A percentile compares a stretch with the other conserved stretches of the same genome.
Conservation (phyloP, 2,329 filamentous ascomycete genomes). For the Akanthomyces dipterigenus region DNA sequence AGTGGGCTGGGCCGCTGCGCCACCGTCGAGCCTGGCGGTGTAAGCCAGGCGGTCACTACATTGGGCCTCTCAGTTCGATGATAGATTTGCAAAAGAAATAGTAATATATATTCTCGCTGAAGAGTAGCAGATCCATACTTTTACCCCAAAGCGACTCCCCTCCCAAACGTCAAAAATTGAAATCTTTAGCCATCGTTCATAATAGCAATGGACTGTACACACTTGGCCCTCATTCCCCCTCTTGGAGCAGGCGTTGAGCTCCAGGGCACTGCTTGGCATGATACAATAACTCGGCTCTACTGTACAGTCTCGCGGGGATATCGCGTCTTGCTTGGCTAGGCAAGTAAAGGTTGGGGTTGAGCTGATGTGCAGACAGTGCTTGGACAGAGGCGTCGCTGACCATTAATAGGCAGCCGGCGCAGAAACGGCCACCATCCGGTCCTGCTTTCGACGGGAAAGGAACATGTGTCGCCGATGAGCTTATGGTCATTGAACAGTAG, state of each 20-base stretch:
- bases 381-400: too few relatives aligned
- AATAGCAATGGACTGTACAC: neutral
- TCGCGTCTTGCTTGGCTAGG: neutral
- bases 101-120: too few relatives aligned
- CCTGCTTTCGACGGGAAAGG: neutral
- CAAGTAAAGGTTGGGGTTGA: too few relatives aligned
- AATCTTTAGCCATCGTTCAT: neutral
- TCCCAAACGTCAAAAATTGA: too few relatives aligned
- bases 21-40: neutral
- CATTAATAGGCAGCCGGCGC: neutral
- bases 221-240: neutral
- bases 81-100: neutral
- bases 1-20: neutral
- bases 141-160: too few relatives aligned
- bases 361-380: too few relatives aligned
- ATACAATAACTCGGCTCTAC: neutral
- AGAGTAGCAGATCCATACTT: too few relatives aligned
- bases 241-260: neutral
- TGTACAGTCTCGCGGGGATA: neutral
- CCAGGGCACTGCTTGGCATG: neutral
- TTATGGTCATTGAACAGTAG: neutral
- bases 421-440: neutral
- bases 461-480: too few relatives aligned
- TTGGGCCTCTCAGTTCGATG: neutral
- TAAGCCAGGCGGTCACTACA: neutral